These are phyloP conservation scores for Metahyphopichia silvanorum DNA, from an alignment of 805 yeast genomes.

Conservation along the genomic window DNA sequence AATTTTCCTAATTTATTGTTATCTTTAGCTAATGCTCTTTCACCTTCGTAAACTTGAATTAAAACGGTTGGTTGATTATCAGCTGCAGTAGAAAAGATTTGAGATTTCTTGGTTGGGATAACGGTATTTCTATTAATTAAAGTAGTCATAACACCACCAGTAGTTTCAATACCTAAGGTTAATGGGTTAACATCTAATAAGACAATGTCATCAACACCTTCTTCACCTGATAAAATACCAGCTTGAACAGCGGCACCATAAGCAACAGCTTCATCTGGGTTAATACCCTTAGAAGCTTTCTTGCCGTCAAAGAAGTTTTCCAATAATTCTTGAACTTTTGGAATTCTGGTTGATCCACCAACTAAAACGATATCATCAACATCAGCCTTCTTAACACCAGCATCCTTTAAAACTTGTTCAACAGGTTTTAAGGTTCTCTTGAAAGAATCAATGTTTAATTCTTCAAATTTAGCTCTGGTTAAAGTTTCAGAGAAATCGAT, in stretches of 20 bases:
- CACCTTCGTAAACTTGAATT: slow-evolving; percentile 99
- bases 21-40: slow-evolving; percentile 97
- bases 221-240: slow-evolving; percentile 96
- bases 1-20: slow-evolving; percentile 98
- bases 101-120: slow-evolving; percentile 98
- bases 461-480: slow-evolving; percentile 48
- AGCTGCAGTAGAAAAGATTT: slow-evolving; percentile 97
- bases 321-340: slow-evolving; percentile 47
- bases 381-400: slow-evolving; percentile 42
- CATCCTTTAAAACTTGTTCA: slow-evolving; percentile 44
- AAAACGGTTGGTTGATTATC: slow-evolving; percentile 99
- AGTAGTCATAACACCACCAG: slow-evolving; percentile 98
- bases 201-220: slow-evolving; percentile 91
- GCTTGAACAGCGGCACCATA: slow-evolving; percentile 95
- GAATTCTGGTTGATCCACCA: slow-evolving; percentile 51
- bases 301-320: slow-evolving; percentile 45
- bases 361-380: slow-evolving; percentile 47
- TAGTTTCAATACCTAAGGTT: slow-evolving; percentile 99
- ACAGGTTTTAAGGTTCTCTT: slow-evolving; percentile 46
- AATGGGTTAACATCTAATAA: slow-evolving; percentile 97
- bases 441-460: slow-evolving; percentile 43
- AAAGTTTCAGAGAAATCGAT: slow-evolving; percentile 45
- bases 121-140: slow-evolving; percentile 99
- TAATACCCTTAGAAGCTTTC: slow-evolving; percentile 47
- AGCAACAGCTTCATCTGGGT: slow-evolving; percentile 51